A percentile compares a stretch with the other conserved stretches of the same genome.
Conservation (phyloP, 208 protist species). For the Crithidia brevicula region DNA sequence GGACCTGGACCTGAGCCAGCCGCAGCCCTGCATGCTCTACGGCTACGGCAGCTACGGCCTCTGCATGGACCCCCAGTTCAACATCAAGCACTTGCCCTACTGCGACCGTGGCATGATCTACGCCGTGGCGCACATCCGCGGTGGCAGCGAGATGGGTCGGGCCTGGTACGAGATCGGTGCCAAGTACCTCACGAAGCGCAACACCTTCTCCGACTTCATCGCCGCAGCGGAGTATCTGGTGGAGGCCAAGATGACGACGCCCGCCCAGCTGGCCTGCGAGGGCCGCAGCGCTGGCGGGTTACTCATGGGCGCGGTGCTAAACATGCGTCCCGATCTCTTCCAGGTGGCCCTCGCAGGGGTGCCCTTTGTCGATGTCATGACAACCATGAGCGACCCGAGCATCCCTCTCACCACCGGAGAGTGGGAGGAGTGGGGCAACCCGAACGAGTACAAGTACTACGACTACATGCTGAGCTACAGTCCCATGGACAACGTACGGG, state of each 20-base stretch:
- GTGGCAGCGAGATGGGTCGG: constrained; percentile 93
- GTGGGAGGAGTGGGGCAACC: constrained; percentile 96
- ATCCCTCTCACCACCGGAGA: constrained; percentile 93
- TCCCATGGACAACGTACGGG: constrained; percentile 91
- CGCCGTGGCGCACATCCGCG: constrained; percentile 91
- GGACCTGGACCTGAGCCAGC: constrained; percentile 61
- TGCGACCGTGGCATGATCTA: constrained; percentile 92
- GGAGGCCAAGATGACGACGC: constrained; percentile 58
- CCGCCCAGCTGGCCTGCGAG: constrained; percentile 82
- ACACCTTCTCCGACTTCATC: constrained; percentile 95
- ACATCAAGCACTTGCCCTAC: constrained; percentile 76
- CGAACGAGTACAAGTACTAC: constrained; percentile 93
- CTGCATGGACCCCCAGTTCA: constrained; percentile 88
- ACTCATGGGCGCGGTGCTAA: constrained; percentile 92
- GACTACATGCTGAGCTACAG: constrained; percentile 96
- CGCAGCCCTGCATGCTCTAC: constrained; percentile 89
- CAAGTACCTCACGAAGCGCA: constrained; percentile 94
- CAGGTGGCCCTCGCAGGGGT: constrained; percentile 84
- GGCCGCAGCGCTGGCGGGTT: constrained; percentile 94
- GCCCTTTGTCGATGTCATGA: constrained; percentile 95
- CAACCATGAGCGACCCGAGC: constrained; percentile 92
- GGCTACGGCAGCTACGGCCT: constrained; percentile 92
- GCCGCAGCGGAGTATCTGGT: constrained; percentile 89
- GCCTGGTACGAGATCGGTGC: constrained; percentile 90
- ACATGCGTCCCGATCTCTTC: constrained; percentile 93